Conservation (phyloP, 192 early-diverging fungal genomes). For the Backusella westeae region DNA sequence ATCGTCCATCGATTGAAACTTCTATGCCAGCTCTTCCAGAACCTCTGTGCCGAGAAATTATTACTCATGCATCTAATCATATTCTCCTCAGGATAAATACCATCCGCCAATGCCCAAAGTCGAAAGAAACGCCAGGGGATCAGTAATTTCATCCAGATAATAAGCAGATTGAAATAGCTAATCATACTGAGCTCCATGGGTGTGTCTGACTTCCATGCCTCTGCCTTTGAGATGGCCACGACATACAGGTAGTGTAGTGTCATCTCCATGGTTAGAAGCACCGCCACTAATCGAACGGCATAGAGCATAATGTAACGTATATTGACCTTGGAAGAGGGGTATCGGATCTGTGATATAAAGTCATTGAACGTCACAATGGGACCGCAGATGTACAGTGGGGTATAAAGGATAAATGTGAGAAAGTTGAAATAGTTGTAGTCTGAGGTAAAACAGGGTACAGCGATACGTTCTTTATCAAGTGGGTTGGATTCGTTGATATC, state of each 20-base stretch:
- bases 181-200: slow-evolving; percentile 81
- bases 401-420: slow-evolving; percentile 76
- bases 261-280: slow-evolving; percentile 82
- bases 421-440: slow-evolving; percentile 84
- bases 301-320: slow-evolving; percentile 48
- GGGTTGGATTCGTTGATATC: slow-evolving; percentile 8
- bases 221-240: slow-evolving; percentile 84
- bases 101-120: slow-evolving; percentile 90
- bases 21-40: slow-evolving; percentile 96
- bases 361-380: slow-evolving; percentile 96
- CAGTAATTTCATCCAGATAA: slow-evolving; percentile 95
- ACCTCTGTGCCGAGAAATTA: slow-evolving; percentile 89
- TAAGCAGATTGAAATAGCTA: slow-evolving; percentile 82
- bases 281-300: slow-evolving; percentile 61
- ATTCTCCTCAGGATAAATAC: slow-evolving; percentile 84
- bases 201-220: slow-evolving; percentile 75
- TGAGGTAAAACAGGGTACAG: slow-evolving; percentile 42
- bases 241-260: slow-evolving; percentile 84
- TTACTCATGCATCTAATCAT: slow-evolving; percentile 95
- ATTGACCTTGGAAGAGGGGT: slow-evolving; percentile 37
- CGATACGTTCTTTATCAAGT: slow-evolving; percentile 61
- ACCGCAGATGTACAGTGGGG: slow-evolving; percentile 89
- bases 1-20: slow-evolving; percentile 89
- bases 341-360: slow-evolving; percentile 73
- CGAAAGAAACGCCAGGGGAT: slow-evolving; percentile 97